phyloP scores from a whole-genome alignment of 345 rosid species.

The Excoecaria cochinchinensis region DNA sequence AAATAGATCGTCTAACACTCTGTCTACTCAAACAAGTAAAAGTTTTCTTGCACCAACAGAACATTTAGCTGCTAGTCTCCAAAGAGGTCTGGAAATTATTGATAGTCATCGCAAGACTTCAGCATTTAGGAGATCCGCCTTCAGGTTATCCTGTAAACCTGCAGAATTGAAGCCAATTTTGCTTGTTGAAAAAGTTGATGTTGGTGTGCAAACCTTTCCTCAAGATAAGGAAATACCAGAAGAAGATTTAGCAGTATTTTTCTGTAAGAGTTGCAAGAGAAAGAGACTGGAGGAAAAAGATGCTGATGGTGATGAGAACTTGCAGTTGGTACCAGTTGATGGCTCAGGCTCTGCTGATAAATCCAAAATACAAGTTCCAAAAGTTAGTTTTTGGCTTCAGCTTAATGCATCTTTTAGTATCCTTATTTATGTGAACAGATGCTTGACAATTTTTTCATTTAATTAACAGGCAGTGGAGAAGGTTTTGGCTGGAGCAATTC shows the following conservation, averaged over 20 bases:
- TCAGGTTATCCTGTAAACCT: slow-evolving; percentile 74
- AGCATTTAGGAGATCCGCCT: slow-evolving; percentile 55
- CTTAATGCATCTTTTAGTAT: not conserved
- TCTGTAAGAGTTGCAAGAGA: slow-evolving; percentile 67
- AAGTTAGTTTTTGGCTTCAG: slow-evolving; percentile 44
- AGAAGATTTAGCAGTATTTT: slow-evolving; percentile 35
- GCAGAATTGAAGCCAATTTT: slow-evolving; percentile 58
- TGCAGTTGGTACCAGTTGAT: slow-evolving; percentile 62
- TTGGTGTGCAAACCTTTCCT: slow-evolving; percentile 54
- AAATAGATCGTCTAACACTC: slow-evolving; percentile 28
- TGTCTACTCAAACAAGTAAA: slow-evolving; percentile 59
- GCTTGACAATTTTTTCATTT: slow-evolving; percentile 13
- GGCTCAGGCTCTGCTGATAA: slow-evolving; percentile 57
- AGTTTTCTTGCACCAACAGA: slow-evolving; percentile 62
- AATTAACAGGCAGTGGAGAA: slow-evolving; percentile 82
- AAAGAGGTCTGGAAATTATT: slow-evolving; percentile 82
- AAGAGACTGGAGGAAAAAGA: slow-evolving; percentile 47
- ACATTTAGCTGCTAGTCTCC: slow-evolving; percentile 86
- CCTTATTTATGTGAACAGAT: not conserved
- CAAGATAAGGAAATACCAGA: slow-evolving; percentile 41
- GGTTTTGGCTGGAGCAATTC: slow-evolving; percentile 91
- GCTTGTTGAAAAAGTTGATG: slow-evolving; percentile 48
- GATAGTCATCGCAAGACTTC: slow-evolving; percentile 60
- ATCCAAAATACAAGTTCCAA: slow-evolving; percentile 72
- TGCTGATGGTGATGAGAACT: slow-evolving; percentile 44